Evolutionary conservation across 1,139 yeast species (phyloP).

Genomic region (Geotrichum australiense): DNA sequence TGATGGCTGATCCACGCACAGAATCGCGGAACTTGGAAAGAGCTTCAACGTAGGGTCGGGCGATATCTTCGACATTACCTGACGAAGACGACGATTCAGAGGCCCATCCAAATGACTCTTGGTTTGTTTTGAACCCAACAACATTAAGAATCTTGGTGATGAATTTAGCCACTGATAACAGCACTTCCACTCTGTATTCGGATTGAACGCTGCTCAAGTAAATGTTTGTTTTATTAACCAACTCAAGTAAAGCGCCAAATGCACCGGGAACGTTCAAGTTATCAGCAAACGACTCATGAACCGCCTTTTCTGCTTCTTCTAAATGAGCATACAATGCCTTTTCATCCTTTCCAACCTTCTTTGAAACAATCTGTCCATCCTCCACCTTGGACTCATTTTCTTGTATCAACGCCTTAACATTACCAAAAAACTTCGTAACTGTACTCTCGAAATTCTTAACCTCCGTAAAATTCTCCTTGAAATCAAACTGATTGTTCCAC

Average conservation of each 20-base stretch:
- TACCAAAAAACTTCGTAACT: slow-evolving; percentile 74
- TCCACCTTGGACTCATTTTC: slow-evolving; percentile 40
- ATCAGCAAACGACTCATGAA: slow-evolving; percentile 78
- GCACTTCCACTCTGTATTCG: slow-evolving; percentile 57
- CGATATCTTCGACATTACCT: slow-evolving; percentile 54
- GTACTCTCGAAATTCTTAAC: slow-evolving; percentile 70
- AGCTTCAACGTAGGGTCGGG: slow-evolving; percentile 71
- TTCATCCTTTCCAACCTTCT: slow-evolving; percentile 49
- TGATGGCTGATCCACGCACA: slow-evolving; percentile 67
- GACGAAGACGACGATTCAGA: slow-evolving; percentile 19
- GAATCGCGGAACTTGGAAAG: slow-evolving; percentile 75
- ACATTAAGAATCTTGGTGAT: slow-evolving; percentile 61
- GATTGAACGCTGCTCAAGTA: slow-evolving; percentile 53
- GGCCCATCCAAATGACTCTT: slow-evolving; percentile 75
- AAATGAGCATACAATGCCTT: slow-evolving; percentile 49
- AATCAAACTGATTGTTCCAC: slow-evolving; percentile 91
- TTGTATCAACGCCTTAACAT: slow-evolving; percentile 67
- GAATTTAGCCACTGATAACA: slow-evolving; percentile 59
- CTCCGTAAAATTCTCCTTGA: slow-evolving; percentile 70
- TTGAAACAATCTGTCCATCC: slow-evolving; percentile 59
- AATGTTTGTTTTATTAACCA: slow-evolving; percentile 63
- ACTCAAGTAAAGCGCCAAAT: slow-evolving; percentile 54
- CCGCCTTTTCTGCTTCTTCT: slow-evolving; percentile 48
- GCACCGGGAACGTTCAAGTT: slow-evolving; percentile 76
- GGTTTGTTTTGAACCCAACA: slow-evolving; percentile 67